Conservation (phyloP, 441 rosid genomes). For the Croton laevigatus region DNA sequence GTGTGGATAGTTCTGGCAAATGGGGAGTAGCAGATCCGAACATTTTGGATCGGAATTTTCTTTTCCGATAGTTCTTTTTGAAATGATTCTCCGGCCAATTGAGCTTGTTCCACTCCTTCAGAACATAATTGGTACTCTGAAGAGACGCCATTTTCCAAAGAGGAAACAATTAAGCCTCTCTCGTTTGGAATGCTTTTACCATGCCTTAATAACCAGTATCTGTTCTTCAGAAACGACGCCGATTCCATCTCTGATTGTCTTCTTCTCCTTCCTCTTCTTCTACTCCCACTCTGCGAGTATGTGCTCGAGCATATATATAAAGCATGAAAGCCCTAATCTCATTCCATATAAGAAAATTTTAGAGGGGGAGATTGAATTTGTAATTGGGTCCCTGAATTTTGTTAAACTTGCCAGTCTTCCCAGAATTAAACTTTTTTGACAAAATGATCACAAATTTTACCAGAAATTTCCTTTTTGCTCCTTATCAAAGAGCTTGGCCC, state of each 20-base stretch:
- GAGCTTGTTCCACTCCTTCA: slow-evolving; percentile 74
- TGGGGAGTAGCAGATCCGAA: slow-evolving; percentile 85
- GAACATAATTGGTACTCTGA: slow-evolving; percentile 60
- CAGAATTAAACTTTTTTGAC: too few species aligned
- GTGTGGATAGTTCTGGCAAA: slow-evolving; percentile 87
- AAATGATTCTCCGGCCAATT: slow-evolving; percentile 64
- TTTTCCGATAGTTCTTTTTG: slow-evolving; percentile 67
- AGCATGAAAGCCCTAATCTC: too few species aligned
- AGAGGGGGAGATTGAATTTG: too few species aligned
- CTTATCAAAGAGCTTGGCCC: too few species aligned
- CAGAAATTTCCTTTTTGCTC: too few species aligned
- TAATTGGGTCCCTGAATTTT: too few species aligned
- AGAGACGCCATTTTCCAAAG: slow-evolving; percentile 73
- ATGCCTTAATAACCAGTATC: slow-evolving; percentile 80
- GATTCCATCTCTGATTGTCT: slow-evolving; percentile 36
- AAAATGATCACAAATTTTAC: too few species aligned
- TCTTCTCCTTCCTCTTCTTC: slow-evolving; percentile 4
- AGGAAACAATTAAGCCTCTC: slow-evolving; percentile 75
- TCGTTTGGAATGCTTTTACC: slow-evolving; percentile 96
- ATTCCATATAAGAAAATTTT: too few species aligned
- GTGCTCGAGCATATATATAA: too few species aligned
- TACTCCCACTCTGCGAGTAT: background rate
- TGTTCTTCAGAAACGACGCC: slow-evolving; percentile 45
- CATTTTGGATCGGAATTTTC: slow-evolving; percentile 47
- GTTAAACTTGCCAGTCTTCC: too few species aligned